These are phyloP conservation scores for Globisporangium cederbergense DNA, from an alignment of 352 stramenopile species.

Conservation along the genomic window DNA sequence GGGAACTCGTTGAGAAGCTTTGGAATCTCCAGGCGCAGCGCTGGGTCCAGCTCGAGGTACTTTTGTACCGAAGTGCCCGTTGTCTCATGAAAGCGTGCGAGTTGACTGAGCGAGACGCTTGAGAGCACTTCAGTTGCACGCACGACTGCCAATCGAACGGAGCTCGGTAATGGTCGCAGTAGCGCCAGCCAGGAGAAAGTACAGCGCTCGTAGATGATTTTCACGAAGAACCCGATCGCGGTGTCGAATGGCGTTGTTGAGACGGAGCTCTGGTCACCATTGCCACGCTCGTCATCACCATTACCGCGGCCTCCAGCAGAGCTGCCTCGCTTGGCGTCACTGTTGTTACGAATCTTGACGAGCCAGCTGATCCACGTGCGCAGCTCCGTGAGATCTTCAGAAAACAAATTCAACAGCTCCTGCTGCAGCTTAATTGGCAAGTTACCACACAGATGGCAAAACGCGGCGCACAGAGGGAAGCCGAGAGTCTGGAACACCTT, in stretches of 20 bases:
- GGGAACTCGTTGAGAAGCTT: slow-evolving; percentile 49
- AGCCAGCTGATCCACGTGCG: slow-evolving; percentile 56
- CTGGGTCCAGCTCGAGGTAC: slow-evolving; percentile 38
- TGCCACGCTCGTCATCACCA: slow-evolving; percentile 2
- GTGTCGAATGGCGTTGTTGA: slow-evolving; percentile 17
- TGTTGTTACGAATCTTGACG: slow-evolving; percentile 8
- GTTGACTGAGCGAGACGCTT: slow-evolving; percentile 38
- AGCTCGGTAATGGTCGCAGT: slow-evolving; percentile 26
- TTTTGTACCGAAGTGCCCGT: slow-evolving; percentile 29
- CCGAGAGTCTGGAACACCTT: slow-evolving; percentile 59
- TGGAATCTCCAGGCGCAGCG: slow-evolving; percentile 25
- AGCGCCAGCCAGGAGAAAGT: slow-evolving; percentile 43
- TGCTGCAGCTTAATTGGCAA: slow-evolving; percentile 47
- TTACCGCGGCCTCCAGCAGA: background rate
- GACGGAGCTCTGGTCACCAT: background rate
- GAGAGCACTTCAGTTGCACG: slow-evolving; percentile 21
- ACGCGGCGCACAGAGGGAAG: slow-evolving; percentile 24
- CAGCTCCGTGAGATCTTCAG: slow-evolving; percentile 34
- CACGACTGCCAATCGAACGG: slow-evolving; percentile 32
- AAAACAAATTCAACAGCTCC: slow-evolving; percentile 55
- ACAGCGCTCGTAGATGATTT: slow-evolving; percentile 41
- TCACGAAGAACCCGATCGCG: slow-evolving; percentile 36
- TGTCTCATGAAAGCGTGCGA: slow-evolving; percentile 56
- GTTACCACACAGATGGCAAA: slow-evolving; percentile 35
- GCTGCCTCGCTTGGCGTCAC: background rate